These are phyloP conservation scores for Lichtheimia ornata DNA, from an alignment of 371 early-diverging fungal species.

Conservation along the genomic window DNA sequence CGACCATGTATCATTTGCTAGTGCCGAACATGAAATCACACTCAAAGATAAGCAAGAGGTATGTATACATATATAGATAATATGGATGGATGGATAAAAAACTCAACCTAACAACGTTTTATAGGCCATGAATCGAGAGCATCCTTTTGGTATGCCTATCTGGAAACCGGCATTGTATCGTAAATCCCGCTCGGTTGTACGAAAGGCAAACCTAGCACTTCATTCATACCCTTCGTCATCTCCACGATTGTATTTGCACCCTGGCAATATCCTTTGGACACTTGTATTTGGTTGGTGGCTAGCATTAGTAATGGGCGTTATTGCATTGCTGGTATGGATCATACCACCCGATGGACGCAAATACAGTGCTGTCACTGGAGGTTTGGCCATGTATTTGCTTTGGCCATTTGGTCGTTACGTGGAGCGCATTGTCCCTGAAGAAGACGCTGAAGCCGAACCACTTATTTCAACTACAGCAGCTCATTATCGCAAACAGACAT, in stretches of 20 bases:
- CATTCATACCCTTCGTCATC: constrained; percentile 73
- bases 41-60: constrained; percentile 72
- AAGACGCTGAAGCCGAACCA: constrained; percentile 35
- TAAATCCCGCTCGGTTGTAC: constrained; percentile 85
- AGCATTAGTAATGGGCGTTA: constrained; percentile 57
- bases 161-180: constrained; percentile 98
- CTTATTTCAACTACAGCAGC: constrained; percentile 12
- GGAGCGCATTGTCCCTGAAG: constrained; percentile 42
- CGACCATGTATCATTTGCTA: constrained; percentile 5
- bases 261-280: constrained; percentile 87
- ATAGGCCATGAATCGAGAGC: constrained; percentile 75
- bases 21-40: constrained; percentile 52
- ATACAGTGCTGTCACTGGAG: constrained; percentile 63
- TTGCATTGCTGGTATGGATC: constrained; percentile 49
- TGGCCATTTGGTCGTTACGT: constrained; percentile 96
- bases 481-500: constrained; percentile 6
- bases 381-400: constrained; percentile 74
- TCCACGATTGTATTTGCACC: constrained; percentile 62
- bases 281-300: constrained; percentile 93
- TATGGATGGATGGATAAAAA: background rate
- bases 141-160: constrained; percentile 93
- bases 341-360: constrained; percentile 53
- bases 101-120: background rate
- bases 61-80: constrained; percentile 10
- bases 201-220: constrained; percentile 76